A percentile compares a stretch with the other conserved stretches of the same genome.
phyloP scores from a whole-genome alignment of 2,329 filamentous ascomycete genomes.

The Emergomyces pasteurianus region DNA sequence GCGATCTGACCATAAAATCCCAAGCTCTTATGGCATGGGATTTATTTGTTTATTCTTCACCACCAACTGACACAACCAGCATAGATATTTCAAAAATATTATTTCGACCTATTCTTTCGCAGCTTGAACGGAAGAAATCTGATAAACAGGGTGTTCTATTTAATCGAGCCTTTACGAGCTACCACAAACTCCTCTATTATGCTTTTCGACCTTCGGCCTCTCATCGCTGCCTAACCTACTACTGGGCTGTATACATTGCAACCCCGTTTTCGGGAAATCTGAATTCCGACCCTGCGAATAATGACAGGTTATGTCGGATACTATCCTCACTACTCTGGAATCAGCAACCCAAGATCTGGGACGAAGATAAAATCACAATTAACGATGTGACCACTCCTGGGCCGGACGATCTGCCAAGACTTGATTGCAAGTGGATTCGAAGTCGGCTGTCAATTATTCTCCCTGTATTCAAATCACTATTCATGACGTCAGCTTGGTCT shows the following conservation, averaged over 20 bases:
- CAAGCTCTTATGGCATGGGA: constrained; percentile 81
- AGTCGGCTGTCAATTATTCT: constrained; percentile 57
- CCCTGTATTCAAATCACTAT: constrained; percentile 42
- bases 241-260: constrained; percentile 67
- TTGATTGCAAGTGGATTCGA: constrained; percentile 81
- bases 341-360: constrained; percentile 51
- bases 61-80: constrained; percentile 48
- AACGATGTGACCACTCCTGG: constrained; percentile 46
- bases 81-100: constrained; percentile 50
- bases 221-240: constrained; percentile 54
- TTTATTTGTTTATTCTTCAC: constrained; percentile 63
- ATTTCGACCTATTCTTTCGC: constrained; percentile 55
- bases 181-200: constrained; percentile 76
- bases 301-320: constrained; percentile 53
- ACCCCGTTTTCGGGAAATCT: constrained; percentile 51
- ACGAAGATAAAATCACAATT: constrained; percentile 39
- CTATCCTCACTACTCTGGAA: constrained; percentile 54
- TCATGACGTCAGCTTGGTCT: constrained; percentile 40
- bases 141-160: constrained; percentile 32
- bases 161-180: constrained; percentile 55
- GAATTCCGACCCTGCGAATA: constrained; percentile 37
- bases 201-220: constrained; percentile 59
- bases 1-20: constrained; percentile 55
- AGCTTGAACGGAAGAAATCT: constrained; percentile 53
- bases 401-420: constrained; percentile 64